phyloP scores from a whole-genome alignment of 108 stramenopile genomes.

The Parietichytrium sp. region DNA sequence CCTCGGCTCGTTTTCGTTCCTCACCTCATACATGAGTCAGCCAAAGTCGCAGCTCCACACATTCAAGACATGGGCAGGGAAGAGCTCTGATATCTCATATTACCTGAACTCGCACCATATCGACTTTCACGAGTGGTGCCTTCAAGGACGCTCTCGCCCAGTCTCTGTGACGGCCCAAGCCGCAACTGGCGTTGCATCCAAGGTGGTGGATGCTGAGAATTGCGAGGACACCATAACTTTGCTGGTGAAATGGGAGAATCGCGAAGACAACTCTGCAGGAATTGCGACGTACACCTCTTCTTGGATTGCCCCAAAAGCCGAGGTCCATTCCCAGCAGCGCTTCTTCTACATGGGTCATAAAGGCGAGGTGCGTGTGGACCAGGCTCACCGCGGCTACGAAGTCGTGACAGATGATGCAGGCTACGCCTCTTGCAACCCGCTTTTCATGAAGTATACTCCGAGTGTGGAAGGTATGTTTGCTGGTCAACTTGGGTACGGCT shows the following conservation, averaged over 20 bases:
- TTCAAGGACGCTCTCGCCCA: slow-evolving; percentile 79
- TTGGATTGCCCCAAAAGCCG: slow-evolving; percentile 92
- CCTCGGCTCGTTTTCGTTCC: slow-evolving; percentile 89
- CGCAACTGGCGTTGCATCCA: slow-evolving; percentile 86
- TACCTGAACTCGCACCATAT: slow-evolving; percentile 98
- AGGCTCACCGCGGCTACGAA: slow-evolving; percentile 97
- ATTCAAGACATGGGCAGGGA: slow-evolving; percentile 99
- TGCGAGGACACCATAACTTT: slow-evolving; percentile 96
- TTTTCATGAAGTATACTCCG: slow-evolving; percentile 99
- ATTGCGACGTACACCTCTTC: slow-evolving; percentile 93
- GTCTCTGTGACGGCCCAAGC: slow-evolving; percentile 84
- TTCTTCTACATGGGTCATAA: slow-evolving; percentile 96
- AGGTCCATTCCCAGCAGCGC: slow-evolving; percentile 98
- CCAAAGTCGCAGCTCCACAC: slow-evolving; percentile 99
- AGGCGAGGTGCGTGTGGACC: slow-evolving; percentile 95
- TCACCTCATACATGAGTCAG: slow-evolving; percentile 98
- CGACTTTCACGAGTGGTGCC: slow-evolving; percentile 96
- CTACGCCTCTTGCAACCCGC: slow-evolving; percentile 89
- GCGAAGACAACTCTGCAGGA: slow-evolving; percentile 71
- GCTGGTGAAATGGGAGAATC: slow-evolving; percentile 92
- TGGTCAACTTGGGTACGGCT: slow-evolving; percentile 94
- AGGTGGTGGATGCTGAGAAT: slow-evolving; percentile 71
- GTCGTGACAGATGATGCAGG: slow-evolving; percentile 77
- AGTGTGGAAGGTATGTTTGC: slow-evolving; percentile 83
- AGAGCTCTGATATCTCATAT: slow-evolving; percentile 92